A percentile compares a stretch with the other conserved stretches of the same genome.
These are phyloP conservation scores for Sisymbrium altissimum DNA, from an alignment of 345 rosid genomes.

Conservation along the genomic window DNA sequence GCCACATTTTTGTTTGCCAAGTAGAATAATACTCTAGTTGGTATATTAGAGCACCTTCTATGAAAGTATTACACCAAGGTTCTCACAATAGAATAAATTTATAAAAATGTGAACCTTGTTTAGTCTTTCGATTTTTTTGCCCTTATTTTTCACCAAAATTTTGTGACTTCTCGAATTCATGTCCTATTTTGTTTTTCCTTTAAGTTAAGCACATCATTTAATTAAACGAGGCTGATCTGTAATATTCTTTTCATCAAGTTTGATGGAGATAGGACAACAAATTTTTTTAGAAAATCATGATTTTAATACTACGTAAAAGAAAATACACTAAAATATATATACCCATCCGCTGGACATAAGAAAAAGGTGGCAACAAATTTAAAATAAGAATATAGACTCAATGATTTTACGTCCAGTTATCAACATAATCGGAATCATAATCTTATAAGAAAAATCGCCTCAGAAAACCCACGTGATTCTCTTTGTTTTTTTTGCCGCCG, in stretches of 20 bases:
- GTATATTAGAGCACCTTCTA: too few species aligned
- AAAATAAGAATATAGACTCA: neutral
- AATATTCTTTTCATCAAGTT: neutral
- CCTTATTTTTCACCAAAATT: neutral
- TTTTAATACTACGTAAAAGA: neutral
- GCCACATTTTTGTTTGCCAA: too few species aligned
- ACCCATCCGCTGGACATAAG: neutral
- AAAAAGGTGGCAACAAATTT: neutral
- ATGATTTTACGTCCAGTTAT: neutral
- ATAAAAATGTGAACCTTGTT: too few species aligned
- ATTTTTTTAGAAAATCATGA: neutral
- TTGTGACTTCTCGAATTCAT: neutral
- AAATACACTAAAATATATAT: neutral
- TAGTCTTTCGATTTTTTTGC: too few species aligned
- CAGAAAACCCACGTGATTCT: slow-evolving; percentile 22
- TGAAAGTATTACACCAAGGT: too few species aligned
- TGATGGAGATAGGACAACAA: neutral
- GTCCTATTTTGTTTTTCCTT: neutral
- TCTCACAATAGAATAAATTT: too few species aligned
- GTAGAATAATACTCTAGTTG: too few species aligned
- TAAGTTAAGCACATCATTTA: neutral
- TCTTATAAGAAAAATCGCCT: slow-evolving; percentile 2
- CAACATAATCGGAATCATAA: neutral
- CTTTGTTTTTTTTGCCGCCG: neutral
- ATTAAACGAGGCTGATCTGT: neutral